phyloP scores from a whole-genome alignment of 1,139 yeast genomes.

The Hemisphaericaspora lyxosophila region DNA sequence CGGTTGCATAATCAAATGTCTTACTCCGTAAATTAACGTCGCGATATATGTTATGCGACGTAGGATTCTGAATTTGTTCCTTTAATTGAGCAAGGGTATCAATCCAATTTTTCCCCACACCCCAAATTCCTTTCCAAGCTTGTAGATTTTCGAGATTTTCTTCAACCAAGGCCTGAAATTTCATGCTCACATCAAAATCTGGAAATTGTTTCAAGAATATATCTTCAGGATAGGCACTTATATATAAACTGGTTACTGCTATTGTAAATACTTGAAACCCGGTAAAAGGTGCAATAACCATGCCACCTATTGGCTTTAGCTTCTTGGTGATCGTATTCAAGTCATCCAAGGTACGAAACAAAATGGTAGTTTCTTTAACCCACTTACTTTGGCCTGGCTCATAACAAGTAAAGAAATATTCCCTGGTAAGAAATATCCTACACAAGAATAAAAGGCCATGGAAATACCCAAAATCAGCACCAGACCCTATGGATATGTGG shows the following conservation, averaged over 20 bases:
- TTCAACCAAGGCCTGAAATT: constrained; percentile 20
- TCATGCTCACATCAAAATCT: constrained; percentile 15
- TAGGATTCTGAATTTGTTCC: constrained; percentile 2
- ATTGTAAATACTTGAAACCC: constrained; percentile 38
- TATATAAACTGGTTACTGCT: constrained; percentile 32
- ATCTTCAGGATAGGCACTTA: constrained; percentile 28
- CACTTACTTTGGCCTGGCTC: constrained; percentile 32
- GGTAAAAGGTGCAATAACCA: constrained; percentile 41
- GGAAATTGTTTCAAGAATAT: constrained; percentile 16
- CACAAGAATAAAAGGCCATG: constrained; percentile 35
- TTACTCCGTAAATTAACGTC: constrained; percentile 24
- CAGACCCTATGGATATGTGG: constrained; percentile 32
- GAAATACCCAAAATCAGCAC: constrained; percentile 35
- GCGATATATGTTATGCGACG: constrained; percentile 9
- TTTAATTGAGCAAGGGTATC: constrained; percentile 19
- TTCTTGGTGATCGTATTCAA: constrained; percentile 23
- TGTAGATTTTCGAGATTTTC: constrained; percentile 19
- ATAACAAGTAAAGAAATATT: constrained; percentile 34
- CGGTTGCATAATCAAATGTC: constrained; percentile 28
- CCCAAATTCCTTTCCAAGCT: constrained; percentile 27
- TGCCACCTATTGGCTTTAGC: constrained; percentile 25
- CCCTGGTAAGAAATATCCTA: constrained; percentile 33
- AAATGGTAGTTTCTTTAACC: constrained; percentile 21
- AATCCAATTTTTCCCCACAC: constrained; percentile 27
- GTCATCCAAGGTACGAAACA: constrained; percentile 26